These are phyloP conservation scores for Sedum album DNA, from an alignment of 164 flowering plant genomes.

Conservation along the genomic window DNA sequence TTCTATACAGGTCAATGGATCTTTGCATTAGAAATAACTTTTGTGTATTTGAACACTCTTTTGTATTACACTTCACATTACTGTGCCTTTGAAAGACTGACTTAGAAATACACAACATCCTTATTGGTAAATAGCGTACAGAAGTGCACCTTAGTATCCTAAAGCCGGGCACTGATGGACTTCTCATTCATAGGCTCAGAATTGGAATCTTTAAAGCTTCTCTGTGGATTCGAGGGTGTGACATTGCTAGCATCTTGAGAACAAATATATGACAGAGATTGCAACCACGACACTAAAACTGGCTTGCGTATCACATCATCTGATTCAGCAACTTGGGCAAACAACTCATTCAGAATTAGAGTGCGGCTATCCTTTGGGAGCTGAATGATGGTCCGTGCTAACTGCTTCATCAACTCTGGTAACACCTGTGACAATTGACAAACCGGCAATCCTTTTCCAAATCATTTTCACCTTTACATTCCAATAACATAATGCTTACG, in stretches of 20 bases:
- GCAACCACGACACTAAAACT: constrained; percentile 84
- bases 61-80: neutral
- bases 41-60: no score
- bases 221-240: constrained; percentile 11
- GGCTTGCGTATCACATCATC: constrained; percentile 91
- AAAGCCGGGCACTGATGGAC: constrained; percentile 35
- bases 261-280: constrained; percentile 75
- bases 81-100: constrained; percentile 3
- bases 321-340: constrained; percentile 73
- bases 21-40: no score
- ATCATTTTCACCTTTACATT: no score
- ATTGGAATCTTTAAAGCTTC: neutral
- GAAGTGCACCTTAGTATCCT: constrained; percentile 16
- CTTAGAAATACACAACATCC: neutral
- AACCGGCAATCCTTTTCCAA: neutral
- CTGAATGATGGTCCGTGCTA: constrained; percentile 49
- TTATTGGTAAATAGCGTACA: neutral
- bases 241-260: constrained; percentile 25
- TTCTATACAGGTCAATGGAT: no score
- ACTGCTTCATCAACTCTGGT: constrained; percentile 68
- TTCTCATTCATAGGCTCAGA: constrained; percentile 16
- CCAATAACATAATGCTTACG: neutral
- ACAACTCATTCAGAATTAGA: constrained; percentile 56
- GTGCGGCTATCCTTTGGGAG: constrained; percentile 64
- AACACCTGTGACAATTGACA: constrained; percentile 48